Evolutionary conservation across 352 stramenopile species (phyloP), one percentile per base, ranked within the genome.

Genomic region (Hyaloperonospora arabidopsidis): DNA sequence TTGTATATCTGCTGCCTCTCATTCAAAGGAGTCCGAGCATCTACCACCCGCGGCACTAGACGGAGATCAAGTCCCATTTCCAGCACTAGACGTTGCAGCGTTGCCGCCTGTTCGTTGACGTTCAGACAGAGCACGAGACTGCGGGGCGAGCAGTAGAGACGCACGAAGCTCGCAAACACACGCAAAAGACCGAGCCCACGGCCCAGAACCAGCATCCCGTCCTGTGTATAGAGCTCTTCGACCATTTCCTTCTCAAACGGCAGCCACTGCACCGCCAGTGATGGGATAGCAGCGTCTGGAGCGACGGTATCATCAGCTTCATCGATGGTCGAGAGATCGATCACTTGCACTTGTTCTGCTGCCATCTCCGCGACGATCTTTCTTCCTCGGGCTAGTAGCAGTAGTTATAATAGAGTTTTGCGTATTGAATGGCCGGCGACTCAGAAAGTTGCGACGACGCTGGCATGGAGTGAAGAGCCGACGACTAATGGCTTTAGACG

Each of bases 81-180:
- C 38, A 95, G 66, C 23, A 98, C 68, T 46, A 92, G 54, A 47
- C 89, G 74, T 7, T 75, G 59, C 32, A 95, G 70, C 18, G 80
- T 72, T 7, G 79, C 66, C 17, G 95, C 86, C 19, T 91, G 67
- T 18, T 97, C 91, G 45, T 79, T 94, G 19, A 87, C 75, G 62
- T 97, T 97, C 13, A 99, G 65, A 60, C 97, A 90, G 48, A 99
- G 74, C 40, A 98, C 80, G 39, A 93, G 88, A 36, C 68, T 70
- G 58, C 74, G 79, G 19, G 65, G 81, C 23, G 59, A 83, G 72
- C 70, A 93, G 67, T 97, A 97, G 51, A 97, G 83, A 54, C 90
- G 82, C 47, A 96, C 70, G 56, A 98, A 97, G 61, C 88, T 86
- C 22, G 85, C 86, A 10, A 98, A 61, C 28, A 98, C 54, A 32